phyloP scores from a whole-genome alignment of 495 filamentous ascomycete genomes.

The Cenococcum geophilum region DNA sequence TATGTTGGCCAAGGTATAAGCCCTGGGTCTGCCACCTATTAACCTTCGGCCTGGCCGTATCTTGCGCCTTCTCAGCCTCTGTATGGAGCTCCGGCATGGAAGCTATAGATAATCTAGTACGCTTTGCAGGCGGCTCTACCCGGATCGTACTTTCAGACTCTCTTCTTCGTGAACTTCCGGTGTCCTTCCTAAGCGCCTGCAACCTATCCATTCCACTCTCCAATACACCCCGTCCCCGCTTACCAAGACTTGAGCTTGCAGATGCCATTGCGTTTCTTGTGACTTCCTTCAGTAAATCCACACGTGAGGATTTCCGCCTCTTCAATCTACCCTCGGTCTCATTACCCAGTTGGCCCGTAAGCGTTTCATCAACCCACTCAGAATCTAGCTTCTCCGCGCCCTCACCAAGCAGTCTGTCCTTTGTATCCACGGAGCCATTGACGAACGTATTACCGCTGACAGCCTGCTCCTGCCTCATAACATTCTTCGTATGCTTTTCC shows the following conservation, averaged over 20 bases:
- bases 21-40: conserved; percentile 68
- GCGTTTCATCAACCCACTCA: background rate
- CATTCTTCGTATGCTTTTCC: conserved; percentile 24
- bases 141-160: conserved; percentile 17
- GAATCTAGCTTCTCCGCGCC: background rate
- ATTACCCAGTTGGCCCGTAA: background rate
- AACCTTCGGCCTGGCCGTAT: conserved; percentile 21
- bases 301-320: conserved; percentile 10
- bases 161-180: conserved; percentile 40
- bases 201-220: conserved; percentile 43
- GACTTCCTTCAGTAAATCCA: conserved; percentile 22
- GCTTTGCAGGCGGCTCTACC: conserved; percentile 4
- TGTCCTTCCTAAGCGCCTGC: conserved; percentile 24
- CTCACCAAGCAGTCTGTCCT: background rate
- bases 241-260: conserved; percentile 45
- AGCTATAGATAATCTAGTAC: conserved; percentile 4
- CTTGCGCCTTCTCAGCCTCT: conserved; percentile 12
- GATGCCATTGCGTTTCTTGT: conserved; percentile 23
- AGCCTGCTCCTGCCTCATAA: background rate
- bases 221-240: conserved; percentile 45
- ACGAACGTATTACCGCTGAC: background rate
- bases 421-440: background rate
- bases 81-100: background rate
- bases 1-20: conserved; percentile 82
- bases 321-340: conserved; percentile 1